A percentile compares a stretch with the other conserved stretches of the same genome.
These are phyloP conservation scores for Litchi chinensis DNA, from an alignment of 345 rosid species.

Conservation along the genomic window DNA sequence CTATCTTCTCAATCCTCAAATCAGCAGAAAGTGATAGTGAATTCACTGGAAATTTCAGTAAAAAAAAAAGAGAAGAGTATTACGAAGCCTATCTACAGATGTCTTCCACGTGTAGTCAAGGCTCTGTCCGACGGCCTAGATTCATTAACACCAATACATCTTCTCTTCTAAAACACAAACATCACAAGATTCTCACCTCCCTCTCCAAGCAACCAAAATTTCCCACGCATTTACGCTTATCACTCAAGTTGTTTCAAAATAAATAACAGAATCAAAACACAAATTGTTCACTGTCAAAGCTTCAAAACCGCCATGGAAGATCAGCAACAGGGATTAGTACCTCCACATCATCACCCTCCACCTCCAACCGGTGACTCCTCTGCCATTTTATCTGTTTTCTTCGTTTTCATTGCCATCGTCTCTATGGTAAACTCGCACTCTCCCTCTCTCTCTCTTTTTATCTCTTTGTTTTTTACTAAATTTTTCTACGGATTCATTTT, in stretches of 20 bases:
- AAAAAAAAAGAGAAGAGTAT: not conserved
- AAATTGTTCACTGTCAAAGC: not conserved
- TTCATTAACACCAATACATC: not conserved
- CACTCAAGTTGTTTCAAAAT: not conserved
- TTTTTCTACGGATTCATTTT: not conserved
- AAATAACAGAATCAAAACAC: not conserved
- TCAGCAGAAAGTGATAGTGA: not conserved
- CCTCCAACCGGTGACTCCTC: constrained; percentile 33
- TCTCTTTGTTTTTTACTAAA: not conserved
- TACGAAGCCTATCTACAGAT: not conserved
- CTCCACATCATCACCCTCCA: constrained; percentile 30
- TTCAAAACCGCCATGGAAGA: constrained; percentile 49
- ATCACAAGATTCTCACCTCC: not conserved
- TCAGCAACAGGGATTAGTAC: constrained; percentile 38
- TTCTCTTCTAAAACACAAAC: not conserved
- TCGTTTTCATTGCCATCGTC: constrained; percentile 42
- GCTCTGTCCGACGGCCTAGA: not conserved
- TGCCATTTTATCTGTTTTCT: constrained; percentile 35
- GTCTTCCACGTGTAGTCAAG: not conserved
- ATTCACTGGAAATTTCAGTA: not conserved
- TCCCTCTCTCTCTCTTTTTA: too few relatives aligned
- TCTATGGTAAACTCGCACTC: constrained; percentile 38
- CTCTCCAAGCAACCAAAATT: not conserved
- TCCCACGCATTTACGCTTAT: not conserved
- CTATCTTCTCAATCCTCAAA: too few relatives aligned